phyloP scores from a whole-genome alignment of 2,329 filamentous ascomycete genomes.

The Lecanosticta acicola region DNA sequence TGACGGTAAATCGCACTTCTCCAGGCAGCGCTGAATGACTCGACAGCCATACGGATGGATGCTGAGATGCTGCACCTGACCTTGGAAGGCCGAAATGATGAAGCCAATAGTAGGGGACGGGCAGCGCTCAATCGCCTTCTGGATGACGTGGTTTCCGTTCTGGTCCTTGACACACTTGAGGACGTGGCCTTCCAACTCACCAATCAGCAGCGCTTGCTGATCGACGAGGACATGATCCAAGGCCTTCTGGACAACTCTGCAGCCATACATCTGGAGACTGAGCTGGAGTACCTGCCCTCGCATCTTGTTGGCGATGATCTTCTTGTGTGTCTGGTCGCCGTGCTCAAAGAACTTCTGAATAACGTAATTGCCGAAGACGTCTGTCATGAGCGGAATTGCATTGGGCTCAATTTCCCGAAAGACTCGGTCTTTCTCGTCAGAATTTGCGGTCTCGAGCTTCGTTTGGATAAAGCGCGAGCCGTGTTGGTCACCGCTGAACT shows the following conservation, averaged over 20 bases:
- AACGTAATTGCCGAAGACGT: constrained; percentile 97
- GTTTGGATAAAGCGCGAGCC: constrained; percentile 93
- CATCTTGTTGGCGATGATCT: constrained; percentile 78
- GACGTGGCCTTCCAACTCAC: constrained; percentile 73
- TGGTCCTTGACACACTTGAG: constrained; percentile 74
- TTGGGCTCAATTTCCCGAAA: constrained; percentile 85
- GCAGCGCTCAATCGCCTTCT: constrained; percentile 81
- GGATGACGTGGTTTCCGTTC: constrained; percentile 94
- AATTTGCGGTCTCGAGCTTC: constrained; percentile 87
- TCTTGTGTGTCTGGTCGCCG: constrained; percentile 90
- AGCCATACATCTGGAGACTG: constrained; percentile 86
- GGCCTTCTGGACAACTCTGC: constrained; percentile 93
- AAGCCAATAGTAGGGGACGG: constrained; percentile 75
- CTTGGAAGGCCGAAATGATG: constrained; percentile 73
- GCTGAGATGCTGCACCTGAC: constrained; percentile 67
- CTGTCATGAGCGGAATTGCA: constrained; percentile 82
- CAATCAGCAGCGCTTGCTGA: constrained; percentile 77
- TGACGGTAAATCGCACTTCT: constrained; percentile 65
- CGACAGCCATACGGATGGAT: constrained; percentile 83
- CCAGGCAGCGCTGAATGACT: constrained; percentile 86
- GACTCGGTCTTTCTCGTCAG: constrained; percentile 87
- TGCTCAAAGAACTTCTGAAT: constrained; percentile 98
- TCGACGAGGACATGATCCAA: constrained; percentile 87
- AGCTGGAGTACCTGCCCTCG: constrained; percentile 73
- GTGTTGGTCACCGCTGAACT: constrained; percentile 93